These are phyloP conservation scores for Aspergillus diversus DNA, from an alignment of 495 filamentous ascomycete genomes.

Conservation along the genomic window DNA sequence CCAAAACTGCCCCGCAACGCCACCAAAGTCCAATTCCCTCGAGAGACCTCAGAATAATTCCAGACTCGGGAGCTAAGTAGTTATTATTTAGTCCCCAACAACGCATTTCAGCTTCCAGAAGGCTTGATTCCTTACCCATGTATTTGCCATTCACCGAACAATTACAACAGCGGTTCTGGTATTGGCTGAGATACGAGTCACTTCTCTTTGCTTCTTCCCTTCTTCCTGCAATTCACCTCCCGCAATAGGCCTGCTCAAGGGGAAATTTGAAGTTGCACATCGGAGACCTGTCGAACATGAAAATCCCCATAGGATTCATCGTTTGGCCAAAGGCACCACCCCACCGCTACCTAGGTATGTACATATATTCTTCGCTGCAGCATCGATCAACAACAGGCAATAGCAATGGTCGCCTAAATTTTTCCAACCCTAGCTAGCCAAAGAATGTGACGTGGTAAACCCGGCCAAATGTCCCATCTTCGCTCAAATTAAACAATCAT, in stretches of 20 bases:
- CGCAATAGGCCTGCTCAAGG: background rate
- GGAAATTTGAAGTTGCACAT: background rate
- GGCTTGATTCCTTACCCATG: background rate
- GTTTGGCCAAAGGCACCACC: no score
- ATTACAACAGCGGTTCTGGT: background rate
- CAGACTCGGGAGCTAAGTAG: background rate
- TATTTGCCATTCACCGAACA: background rate
- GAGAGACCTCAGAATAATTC: background rate
- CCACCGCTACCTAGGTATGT: no score
- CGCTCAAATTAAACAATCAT: no score
- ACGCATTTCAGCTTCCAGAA: background rate
- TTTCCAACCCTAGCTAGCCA: no score
- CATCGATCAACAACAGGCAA: no score
- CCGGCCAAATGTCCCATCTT: no score
- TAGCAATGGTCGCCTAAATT: no score
- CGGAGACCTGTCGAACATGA: no score
- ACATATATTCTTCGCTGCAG: no score
- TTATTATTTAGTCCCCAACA: background rate
- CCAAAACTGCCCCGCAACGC: background rate
- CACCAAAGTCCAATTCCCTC: background rate
- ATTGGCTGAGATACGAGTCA: background rate
- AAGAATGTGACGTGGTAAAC: no score
- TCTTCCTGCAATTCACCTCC: background rate
- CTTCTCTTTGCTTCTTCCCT: conserved; percentile 1
- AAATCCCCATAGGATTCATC: no score